Evolutionary conservation across 805 yeast genomes (phyloP).

Genomic region (Kuraishia piskuri): DNA sequence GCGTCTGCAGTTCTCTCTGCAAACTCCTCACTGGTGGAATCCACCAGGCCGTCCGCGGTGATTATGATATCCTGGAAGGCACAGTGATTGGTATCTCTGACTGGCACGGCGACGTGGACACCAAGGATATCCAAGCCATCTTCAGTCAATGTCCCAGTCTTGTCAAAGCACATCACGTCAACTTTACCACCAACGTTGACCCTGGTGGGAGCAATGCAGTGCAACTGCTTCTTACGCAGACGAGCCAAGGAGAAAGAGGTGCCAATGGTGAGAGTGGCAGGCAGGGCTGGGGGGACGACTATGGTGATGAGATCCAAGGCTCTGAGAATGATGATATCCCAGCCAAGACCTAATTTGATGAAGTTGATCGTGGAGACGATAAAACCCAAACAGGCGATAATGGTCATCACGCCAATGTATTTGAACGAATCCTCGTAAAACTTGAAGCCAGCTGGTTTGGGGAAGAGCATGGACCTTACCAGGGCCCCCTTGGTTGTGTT

Average conservation of each 20-base stretch:
- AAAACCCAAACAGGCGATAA: conserved; percentile 80
- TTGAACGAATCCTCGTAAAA: conserved; percentile 92
- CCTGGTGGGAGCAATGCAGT: conserved; percentile 89
- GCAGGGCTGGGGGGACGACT: conserved; percentile 97
- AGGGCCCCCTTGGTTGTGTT: conserved; percentile 93
- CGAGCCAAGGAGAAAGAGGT: conserved; percentile 85
- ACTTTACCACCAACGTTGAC: conserved; percentile 95
- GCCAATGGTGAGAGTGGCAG: conserved; percentile 95
- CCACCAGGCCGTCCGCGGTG: conserved; percentile 31
- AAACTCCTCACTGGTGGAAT: conserved; percentile 14
- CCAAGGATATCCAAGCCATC: conserved; percentile 89
- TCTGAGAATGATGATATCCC: conserved; percentile 65
- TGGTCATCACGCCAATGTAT: conserved; percentile 90
- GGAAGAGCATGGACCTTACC: conserved; percentile 92
- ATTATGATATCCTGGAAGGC: conserved; percentile 22
- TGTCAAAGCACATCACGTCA: conserved; percentile 88
- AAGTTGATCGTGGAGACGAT: conserved; percentile 77
- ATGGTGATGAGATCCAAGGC: conserved; percentile 92
- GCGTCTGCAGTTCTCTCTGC: conserved; percentile 8
- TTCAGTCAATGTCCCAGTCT: conserved; percentile 95
- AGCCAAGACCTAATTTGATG: conserved; percentile 63
- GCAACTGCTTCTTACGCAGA: conserved; percentile 58
- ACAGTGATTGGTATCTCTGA: conserved; percentile 17
- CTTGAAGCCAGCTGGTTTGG: conserved; percentile 88
- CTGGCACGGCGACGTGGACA: conserved; percentile 26